Evolutionary conservation across 2,329 filamentous ascomycete species (phyloP).

Genomic region (Claviceps monticola): DNA sequence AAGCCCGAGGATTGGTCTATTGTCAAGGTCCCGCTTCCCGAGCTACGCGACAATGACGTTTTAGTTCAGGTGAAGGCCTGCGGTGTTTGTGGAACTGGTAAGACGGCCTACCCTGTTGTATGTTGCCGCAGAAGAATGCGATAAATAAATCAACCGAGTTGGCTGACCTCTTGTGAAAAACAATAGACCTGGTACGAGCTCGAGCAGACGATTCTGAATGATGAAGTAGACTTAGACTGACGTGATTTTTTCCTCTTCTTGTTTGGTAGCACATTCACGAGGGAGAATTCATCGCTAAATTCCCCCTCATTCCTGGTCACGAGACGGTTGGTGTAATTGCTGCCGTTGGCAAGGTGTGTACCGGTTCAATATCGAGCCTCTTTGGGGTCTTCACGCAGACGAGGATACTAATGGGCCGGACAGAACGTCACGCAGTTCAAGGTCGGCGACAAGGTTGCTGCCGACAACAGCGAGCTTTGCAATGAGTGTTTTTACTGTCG

Average conservation of each 20-base stretch:
- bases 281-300: slow-evolving; percentile 51
- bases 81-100: slow-evolving; percentile 46
- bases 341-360: slow-evolving; percentile 30
- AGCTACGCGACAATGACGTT: slow-evolving; percentile 44
- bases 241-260: background rate
- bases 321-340: slow-evolving; percentile 55
- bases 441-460: slow-evolving; percentile 50
- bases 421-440: slow-evolving; percentile 44
- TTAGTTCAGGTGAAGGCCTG: slow-evolving; percentile 55
- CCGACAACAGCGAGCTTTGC: slow-evolving; percentile 53
- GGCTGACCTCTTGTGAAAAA: slow-evolving; percentile 9
- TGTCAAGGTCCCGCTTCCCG: slow-evolving; percentile 48
- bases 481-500: slow-evolving; percentile 62
- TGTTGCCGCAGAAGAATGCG: background rate
- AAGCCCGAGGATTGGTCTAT: slow-evolving; percentile 48
- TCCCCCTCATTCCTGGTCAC: slow-evolving; percentile 53
- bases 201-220: background rate
- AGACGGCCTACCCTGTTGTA: background rate
- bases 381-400: background rate
- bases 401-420: background rate
- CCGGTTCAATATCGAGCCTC: background rate
- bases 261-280: slow-evolving; percentile 42
- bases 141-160: too few species aligned
- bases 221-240: background rate
- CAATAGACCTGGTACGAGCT: slow-evolving; percentile 21